A percentile compares a stretch with the other conserved stretches of the same genome.
phyloP scores from a whole-genome alignment of 805 yeast species.

The Wickerhamomyces hampshirensis region DNA sequence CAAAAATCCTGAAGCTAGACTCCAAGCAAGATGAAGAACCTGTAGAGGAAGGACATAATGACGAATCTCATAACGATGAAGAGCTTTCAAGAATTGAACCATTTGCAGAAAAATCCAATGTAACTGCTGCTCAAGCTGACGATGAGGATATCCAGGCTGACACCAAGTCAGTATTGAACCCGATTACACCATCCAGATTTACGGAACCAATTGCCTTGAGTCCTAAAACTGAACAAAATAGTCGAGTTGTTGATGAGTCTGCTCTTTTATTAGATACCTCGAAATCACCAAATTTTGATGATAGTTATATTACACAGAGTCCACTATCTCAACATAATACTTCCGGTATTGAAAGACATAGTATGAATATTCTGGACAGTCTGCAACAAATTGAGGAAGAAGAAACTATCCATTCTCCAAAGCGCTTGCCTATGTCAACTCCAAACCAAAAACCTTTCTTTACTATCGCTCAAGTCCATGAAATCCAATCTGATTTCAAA shows the following conservation, averaged over 20 bases:
- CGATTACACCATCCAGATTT: constrained; percentile 25
- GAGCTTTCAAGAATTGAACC: constrained; percentile 25
- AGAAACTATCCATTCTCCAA: constrained; percentile 6
- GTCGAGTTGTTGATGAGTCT: constrained; percentile 18
- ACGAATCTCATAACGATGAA: constrained; percentile 24
- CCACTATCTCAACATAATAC: constrained; percentile 14
- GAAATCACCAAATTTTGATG: constrained; percentile 19
- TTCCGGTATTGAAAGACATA: constrained; percentile 4
- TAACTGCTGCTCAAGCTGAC: not conserved
- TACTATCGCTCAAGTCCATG: constrained; percentile 24
- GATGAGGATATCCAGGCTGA: not conserved
- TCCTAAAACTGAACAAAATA: constrained; percentile 27
- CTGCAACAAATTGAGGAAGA: constrained; percentile 6
- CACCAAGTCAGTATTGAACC: not conserved
- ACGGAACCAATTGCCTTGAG: constrained; percentile 29
- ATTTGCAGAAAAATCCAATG: not conserved
- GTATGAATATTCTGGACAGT: constrained; percentile 8
- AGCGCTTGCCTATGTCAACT: constrained; percentile 6
- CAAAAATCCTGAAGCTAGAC: constrained; percentile 10
- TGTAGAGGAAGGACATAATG: constrained; percentile 3
- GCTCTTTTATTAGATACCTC: constrained; percentile 15
- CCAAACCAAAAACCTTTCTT: constrained; percentile 25
- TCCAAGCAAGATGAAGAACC: constrained; percentile 3
- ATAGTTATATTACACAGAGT: constrained; percentile 14
- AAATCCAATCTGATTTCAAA: constrained; percentile 23